Evolutionary conservation across 2,329 filamentous ascomycete genomes (phyloP).

Genomic region (Penicillium aurantiogriseum): DNA sequence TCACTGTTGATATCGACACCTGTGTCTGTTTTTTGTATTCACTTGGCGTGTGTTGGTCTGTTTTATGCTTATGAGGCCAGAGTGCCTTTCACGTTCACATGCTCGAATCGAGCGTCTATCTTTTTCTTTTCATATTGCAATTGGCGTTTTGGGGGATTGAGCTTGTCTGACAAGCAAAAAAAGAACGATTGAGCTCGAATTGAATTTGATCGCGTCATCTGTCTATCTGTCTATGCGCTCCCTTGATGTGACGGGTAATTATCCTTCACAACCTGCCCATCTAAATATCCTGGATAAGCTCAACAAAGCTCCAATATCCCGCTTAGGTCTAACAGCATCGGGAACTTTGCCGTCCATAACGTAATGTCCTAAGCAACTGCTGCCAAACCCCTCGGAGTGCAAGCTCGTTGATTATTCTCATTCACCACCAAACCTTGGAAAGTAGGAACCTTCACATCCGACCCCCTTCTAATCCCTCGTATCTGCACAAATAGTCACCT

Average conservation of each 20-base stretch:
- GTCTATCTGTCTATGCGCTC: background rate
- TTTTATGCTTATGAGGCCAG: conserved; percentile 3
- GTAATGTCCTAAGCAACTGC: conserved; percentile 20
- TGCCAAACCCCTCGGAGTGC: conserved; percentile 14
- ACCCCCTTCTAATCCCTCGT: conserved; percentile 11
- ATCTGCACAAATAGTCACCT: conserved; percentile 18
- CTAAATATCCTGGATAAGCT: conserved; percentile 15
- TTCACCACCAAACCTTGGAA: background rate
- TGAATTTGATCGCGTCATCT: background rate
- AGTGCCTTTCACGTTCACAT: background rate
- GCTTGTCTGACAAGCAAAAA: background rate
- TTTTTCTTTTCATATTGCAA: conserved; percentile 2
- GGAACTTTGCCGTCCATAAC: conserved; percentile 24
- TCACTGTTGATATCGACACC: background rate
- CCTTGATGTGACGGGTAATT: too few relatives aligned
- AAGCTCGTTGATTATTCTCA: conserved; percentile 18
- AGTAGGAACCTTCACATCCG: conserved; percentile 23
- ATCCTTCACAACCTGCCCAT: background rate
- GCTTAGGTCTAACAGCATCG: conserved; percentile 12
- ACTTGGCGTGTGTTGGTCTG: conserved; percentile 5
- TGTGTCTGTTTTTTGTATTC: background rate
- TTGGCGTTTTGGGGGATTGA: background rate
- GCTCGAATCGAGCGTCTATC: background rate
- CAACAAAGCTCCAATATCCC: conserved; percentile 20
- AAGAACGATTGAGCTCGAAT: background rate